Conservation (phyloP, 768 basidiomycete species). For the Leccinum uliginosum region DNA sequence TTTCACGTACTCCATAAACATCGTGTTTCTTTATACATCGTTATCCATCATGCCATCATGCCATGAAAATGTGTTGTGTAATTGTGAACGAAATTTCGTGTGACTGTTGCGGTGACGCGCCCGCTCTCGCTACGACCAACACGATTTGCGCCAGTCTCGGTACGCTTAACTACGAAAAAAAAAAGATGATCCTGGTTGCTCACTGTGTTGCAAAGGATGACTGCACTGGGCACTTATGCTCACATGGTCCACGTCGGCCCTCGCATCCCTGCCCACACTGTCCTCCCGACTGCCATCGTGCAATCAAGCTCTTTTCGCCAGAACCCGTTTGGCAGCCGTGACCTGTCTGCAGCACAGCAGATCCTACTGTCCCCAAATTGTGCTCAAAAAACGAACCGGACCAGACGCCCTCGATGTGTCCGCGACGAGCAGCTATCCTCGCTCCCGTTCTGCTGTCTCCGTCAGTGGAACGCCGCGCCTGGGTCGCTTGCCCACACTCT, state of each 20-base stretch:
- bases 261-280: conserved; percentile 40
- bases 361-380: conserved; percentile 1
- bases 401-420: background rate
- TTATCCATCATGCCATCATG: conserved; percentile 35
- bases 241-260: conserved; percentile 77
- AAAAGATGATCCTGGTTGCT: background rate
- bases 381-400: conserved; percentile 1
- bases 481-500: background rate
- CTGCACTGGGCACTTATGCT: conserved; percentile 71
- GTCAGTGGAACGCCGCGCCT: background rate
- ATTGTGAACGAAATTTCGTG: background rate
- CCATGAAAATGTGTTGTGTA: conserved; percentile 22
- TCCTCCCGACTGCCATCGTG: conserved; percentile 29
- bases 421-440: background rate
- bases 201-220: conserved; percentile 52
- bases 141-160: conserved; percentile 41
- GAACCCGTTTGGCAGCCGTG: conserved; percentile 5
- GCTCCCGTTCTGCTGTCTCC: background rate
- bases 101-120: background rate
- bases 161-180: conserved; percentile 23
- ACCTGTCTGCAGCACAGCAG: background rate
- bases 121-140: conserved; percentile 3
- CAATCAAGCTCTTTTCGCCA: conserved; percentile 8
- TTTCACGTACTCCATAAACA: conserved; percentile 36
- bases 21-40: conserved; percentile 32